Evolutionary conservation across 176 grass and related monocot genomes (phyloP).

Genomic region (Dendrocalamus sinicus): DNA sequence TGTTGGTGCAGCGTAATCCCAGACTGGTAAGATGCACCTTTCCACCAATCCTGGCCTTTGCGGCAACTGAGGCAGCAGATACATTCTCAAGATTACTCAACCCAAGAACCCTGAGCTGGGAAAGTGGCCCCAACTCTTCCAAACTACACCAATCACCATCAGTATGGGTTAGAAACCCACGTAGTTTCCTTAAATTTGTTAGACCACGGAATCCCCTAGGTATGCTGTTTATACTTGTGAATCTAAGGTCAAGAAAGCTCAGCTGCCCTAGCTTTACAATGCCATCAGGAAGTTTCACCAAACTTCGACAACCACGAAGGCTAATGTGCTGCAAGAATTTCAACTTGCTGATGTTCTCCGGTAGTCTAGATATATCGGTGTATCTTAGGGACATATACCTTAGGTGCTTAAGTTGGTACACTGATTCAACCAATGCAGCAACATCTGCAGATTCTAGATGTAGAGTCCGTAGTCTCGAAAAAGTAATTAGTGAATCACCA

Average conservation of each 20-base stretch:
- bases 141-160: too few species aligned
- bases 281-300: constrained; percentile 1
- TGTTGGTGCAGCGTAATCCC: not conserved
- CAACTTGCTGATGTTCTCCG: constrained; percentile 25
- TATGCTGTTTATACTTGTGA: not conserved
- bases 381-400: constrained; percentile 18
- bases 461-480: not conserved
- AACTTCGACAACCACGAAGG: not conserved
- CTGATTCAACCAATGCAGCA: not conserved
- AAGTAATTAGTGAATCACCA: too few species aligned
- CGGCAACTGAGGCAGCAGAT: not conserved
- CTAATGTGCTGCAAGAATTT: constrained; percentile 37
- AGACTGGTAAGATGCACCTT: not conserved
- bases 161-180: too few species aligned
- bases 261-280: not conserved
- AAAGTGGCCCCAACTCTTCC: too few species aligned
- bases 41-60: not conserved
- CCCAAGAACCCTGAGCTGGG: not conserved
- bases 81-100: not conserved
- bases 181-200: too few species aligned
- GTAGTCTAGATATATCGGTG: not conserved
- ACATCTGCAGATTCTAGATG: not conserved
- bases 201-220: not conserved
- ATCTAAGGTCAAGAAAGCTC: not conserved
- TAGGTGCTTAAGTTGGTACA: constrained; percentile 44